phyloP scores from a whole-genome alignment of 73 alveolate species.

The Blepharisma japonicum region DNA sequence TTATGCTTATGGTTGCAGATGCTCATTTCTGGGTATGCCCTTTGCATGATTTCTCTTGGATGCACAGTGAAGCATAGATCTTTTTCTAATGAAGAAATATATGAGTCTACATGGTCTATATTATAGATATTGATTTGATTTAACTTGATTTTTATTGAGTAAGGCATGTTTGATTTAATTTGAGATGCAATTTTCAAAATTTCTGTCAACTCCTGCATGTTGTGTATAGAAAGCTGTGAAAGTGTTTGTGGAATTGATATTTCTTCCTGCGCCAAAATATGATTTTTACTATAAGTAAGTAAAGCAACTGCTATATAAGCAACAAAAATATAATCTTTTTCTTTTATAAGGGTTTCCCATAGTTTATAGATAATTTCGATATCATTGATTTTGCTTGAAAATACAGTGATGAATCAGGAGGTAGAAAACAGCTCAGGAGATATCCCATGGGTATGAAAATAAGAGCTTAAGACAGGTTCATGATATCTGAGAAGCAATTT shows the following conservation, averaged over 20 bases:
- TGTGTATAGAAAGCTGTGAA: not conserved
- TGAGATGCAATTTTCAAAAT: not conserved
- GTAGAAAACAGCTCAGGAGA: conserved; percentile 3
- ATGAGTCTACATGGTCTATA: no score
- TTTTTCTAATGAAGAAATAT: no score
- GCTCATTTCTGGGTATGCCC: no score
- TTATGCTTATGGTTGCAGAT: no score
- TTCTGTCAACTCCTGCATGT: not conserved
- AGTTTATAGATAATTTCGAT: not conserved
- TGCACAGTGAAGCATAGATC: no score
- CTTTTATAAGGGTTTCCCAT: not conserved
- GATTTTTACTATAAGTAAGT: not conserved
- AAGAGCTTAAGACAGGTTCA: not conserved
- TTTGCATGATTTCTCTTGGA: no score
- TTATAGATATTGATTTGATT: no score
- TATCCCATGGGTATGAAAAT: not conserved
- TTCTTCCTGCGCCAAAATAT: not conserved
- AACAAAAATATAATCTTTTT: not conserved
- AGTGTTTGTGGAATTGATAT: not conserved
- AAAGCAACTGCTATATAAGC: not conserved
- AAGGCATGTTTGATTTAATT: conserved; percentile 11
- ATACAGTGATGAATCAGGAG: not conserved
- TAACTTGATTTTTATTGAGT: no score
- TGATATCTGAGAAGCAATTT: not conserved
- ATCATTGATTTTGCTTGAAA: conserved; percentile 19